Percentiles rank a stretch among this genome's conserved stretches.
These are phyloP conservation scores for Brassica carinata DNA, from an alignment of 345 rosid species.

Conservation along the genomic window DNA sequence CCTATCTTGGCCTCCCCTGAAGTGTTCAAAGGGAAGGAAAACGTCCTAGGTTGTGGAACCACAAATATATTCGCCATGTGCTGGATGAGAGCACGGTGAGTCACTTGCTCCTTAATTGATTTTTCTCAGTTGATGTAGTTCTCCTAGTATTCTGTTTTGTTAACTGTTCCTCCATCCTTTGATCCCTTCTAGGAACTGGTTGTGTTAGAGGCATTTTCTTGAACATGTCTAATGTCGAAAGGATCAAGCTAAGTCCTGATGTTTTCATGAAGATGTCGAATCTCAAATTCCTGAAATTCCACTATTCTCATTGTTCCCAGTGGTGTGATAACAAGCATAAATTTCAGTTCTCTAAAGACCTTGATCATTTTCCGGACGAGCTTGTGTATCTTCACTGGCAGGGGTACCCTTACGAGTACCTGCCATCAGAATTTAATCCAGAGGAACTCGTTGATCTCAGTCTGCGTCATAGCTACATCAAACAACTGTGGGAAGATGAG, in stretches of 20 bases:
- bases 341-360: not conserved
- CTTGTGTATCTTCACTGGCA: conserved; percentile 41
- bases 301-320: conserved; percentile 24
- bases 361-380: conserved; percentile 29
- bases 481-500: conserved; percentile 35
- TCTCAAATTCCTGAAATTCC: conserved; percentile 42
- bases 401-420: conserved; percentile 27
- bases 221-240: conserved; percentile 20
- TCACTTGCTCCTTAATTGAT: not conserved
- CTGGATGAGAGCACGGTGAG: conserved; percentile 7
- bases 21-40: conserved; percentile 6
- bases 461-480: conserved; percentile 27
- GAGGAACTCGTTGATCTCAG: conserved; percentile 33
- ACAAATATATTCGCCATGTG: conserved; percentile 32
- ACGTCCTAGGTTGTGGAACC: conserved; percentile 40
- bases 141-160: not conserved
- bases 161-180: too few relatives aligned
- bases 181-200: conserved; percentile 36
- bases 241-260: conserved; percentile 16
- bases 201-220: conserved; percentile 40
- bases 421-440: conserved; percentile 36
- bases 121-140: not conserved
- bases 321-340: conserved; percentile 11
- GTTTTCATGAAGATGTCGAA: conserved; percentile 37
- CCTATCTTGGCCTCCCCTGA: not conserved